phyloP scores from a whole-genome alignment of 331 rosid genomes.

The Quercus tomentella region DNA sequence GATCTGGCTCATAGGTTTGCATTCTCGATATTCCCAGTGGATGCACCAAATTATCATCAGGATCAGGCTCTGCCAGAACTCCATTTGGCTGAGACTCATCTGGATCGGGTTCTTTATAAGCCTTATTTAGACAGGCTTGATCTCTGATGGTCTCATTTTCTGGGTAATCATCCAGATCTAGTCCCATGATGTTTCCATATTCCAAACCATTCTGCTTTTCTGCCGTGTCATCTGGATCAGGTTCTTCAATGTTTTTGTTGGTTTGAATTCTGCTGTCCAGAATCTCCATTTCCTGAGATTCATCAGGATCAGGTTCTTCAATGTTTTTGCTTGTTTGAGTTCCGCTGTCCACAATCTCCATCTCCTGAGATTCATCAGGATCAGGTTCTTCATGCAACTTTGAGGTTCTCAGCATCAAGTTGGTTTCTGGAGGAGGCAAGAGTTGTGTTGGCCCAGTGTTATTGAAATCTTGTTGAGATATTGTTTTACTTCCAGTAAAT shows the following conservation, averaged over 20 bases:
- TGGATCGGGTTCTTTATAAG: constrained; percentile 21
- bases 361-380: constrained; percentile 31
- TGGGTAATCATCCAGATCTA: constrained; percentile 20
- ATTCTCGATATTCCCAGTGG: constrained; percentile 33
- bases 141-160: constrained; percentile 7
- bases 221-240: constrained; percentile 38
- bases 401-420: constrained; percentile 13
- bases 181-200: neutral
- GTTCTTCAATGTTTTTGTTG: constrained; percentile 31
- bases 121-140: constrained; percentile 20
- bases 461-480: constrained; percentile 12
- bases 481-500: constrained; percentile 9
- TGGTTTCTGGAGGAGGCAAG: constrained; percentile 9
- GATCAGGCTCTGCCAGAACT: constrained; percentile 44
- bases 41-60: constrained; percentile 33
- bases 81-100: constrained; percentile 32
- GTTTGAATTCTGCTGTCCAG: constrained; percentile 23
- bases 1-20: constrained; percentile 70
- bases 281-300: constrained; percentile 24
- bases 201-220: constrained; percentile 17
- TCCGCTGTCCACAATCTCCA: constrained; percentile 26
- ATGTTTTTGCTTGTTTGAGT: constrained; percentile 21
- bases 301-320: constrained; percentile 45
- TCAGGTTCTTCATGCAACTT: constrained; percentile 25
- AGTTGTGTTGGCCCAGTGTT: constrained; percentile 14